Percentiles rank a stretch among this genome's conserved stretches.
Conservation (phyloP, 2,329 filamentous ascomycete species). For the Nakataea oryzae region DNA sequence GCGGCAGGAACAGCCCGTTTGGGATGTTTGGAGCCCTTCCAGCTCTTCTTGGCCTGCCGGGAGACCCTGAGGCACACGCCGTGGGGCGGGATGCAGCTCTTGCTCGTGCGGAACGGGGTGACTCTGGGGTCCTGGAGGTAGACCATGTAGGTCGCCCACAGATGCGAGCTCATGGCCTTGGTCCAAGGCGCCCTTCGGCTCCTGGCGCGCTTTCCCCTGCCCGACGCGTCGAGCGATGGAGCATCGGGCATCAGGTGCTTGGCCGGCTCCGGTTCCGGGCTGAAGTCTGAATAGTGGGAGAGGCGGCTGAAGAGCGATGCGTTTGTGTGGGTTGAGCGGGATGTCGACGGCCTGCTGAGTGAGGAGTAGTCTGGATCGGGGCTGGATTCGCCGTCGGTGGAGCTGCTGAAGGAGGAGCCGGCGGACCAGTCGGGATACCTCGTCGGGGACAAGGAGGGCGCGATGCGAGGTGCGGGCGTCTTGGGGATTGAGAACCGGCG, state of each 20-base stretch:
- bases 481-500: slow-evolving; percentile 42
- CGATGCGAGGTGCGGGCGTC: slow-evolving; percentile 41
- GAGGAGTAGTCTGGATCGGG: slow-evolving; percentile 43
- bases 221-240: background rate
- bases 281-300: slow-evolving; percentile 44
- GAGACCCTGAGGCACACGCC: slow-evolving; percentile 56
- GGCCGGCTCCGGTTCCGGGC: slow-evolving; percentile 31
- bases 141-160: slow-evolving; percentile 55
- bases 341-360: slow-evolving; percentile 44
- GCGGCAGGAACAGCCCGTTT: slow-evolving; percentile 7
- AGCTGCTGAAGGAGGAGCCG: slow-evolving; percentile 44
- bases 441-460: slow-evolving; percentile 30
- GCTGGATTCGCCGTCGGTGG: slow-evolving; percentile 36
- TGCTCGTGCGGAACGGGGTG: slow-evolving; percentile 54
- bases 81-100: slow-evolving; percentile 52
- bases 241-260: slow-evolving; percentile 14
- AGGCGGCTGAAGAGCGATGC: slow-evolving; percentile 46
- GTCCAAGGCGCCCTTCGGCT: slow-evolving; percentile 48
- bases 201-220: slow-evolving; percentile 11
- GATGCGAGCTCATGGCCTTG: slow-evolving; percentile 51
- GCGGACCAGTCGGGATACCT: slow-evolving; percentile 50
- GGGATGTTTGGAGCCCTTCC: slow-evolving; percentile 47
- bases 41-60: slow-evolving; percentile 54
- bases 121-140: slow-evolving; percentile 59
- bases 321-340: slow-evolving; percentile 48